Evolutionary conservation across 2,329 filamentous ascomycete genomes (phyloP).

Genomic region (Fusarium nodosum): DNA sequence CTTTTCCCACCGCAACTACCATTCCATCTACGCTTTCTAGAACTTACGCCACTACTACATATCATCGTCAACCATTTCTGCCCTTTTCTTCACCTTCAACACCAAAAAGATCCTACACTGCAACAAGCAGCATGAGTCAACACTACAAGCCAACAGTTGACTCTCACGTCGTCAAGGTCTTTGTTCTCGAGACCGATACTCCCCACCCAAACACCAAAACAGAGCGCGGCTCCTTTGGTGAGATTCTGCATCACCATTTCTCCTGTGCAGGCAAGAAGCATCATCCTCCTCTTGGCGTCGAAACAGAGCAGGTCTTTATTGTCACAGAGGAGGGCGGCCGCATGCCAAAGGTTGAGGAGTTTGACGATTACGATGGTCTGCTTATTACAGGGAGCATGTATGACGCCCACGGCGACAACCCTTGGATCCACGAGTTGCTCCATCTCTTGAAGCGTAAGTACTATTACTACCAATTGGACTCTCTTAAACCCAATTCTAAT

Average conservation of each 20-base stretch:
- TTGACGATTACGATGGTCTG: constrained; percentile 78
- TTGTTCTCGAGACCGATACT: constrained; percentile 71
- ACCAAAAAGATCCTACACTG: constrained; percentile 12
- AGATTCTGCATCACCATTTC: constrained; percentile 67
- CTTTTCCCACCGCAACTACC: constrained; percentile 1
- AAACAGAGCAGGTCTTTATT: constrained; percentile 68
- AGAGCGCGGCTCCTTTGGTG: constrained; percentile 66
- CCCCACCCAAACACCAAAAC: constrained; percentile 65
- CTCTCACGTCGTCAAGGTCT: constrained; percentile 53
- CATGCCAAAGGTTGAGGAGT: constrained; percentile 62
- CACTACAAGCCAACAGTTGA: constrained; percentile 48
- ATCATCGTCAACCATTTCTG: background rate
- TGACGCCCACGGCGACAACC: constrained; percentile 77
- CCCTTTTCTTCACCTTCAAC: background rate
- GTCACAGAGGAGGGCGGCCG: constrained; percentile 63
- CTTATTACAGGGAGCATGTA: constrained; percentile 78
- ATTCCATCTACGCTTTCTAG: background rate
- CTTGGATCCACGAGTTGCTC: constrained; percentile 81
- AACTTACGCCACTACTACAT: background rate
- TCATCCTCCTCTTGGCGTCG: constrained; percentile 66
- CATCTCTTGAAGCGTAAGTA: constrained; percentile 63
- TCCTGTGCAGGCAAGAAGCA: constrained; percentile 64
- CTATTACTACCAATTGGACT: background rate
- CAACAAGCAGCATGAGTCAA: constrained; percentile 43
- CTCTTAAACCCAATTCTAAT: background rate